Evolutionary conservation across 371 early-diverging fungal genomes (phyloP), one percentile per base, ranked within the genome.

Genomic region (Rhizopus delemar): DNA sequence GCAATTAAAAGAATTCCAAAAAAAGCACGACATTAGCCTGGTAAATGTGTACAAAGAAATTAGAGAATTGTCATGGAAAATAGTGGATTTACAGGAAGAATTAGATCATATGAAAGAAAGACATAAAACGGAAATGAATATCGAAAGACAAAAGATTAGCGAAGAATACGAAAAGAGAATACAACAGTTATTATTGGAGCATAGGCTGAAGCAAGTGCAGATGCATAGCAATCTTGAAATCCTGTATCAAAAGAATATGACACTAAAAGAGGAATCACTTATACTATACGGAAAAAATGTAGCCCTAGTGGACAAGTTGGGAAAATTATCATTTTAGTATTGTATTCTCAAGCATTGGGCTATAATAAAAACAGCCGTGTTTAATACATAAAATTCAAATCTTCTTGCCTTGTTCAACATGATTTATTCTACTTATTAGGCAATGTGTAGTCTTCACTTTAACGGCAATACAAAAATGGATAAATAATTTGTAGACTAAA

Each of bases 11-110:
- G 46, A 34, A 31, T 60, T 56, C 12, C 60, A 57, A 35, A 59
- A 64, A 29, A 48, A 56, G 16, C 45, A 41, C 31, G 68, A 63
- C 15, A 45, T 58, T 4, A 55, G 53, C 36, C 9, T 51, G 4
- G 28, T 70, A 5, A 49, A 53, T 28, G 31, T 57, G 2, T 39
- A 66, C 39, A 53, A 67, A 16, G 66, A 70, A 49, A 51, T 56
- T 4, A 31, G 66, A 51, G 33, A 52, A 2, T 32, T 70, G 11
- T 53, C 66, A 0, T 34, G 57, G 16, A 51, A 51, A 43, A 28
- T 70, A 5, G 53, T 38, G 29, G 70, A 69, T 32, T 33, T 70
- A 1, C 63, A 70, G 41, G 45, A 55, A 12, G 70, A 70, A 41
- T 50, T 59, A 1, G 57, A 57, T 6, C 15, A 15, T 31, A 13